Conservation (phyloP, 768 basidiomycete species). For the Kwoniella dendrophila region DNA sequence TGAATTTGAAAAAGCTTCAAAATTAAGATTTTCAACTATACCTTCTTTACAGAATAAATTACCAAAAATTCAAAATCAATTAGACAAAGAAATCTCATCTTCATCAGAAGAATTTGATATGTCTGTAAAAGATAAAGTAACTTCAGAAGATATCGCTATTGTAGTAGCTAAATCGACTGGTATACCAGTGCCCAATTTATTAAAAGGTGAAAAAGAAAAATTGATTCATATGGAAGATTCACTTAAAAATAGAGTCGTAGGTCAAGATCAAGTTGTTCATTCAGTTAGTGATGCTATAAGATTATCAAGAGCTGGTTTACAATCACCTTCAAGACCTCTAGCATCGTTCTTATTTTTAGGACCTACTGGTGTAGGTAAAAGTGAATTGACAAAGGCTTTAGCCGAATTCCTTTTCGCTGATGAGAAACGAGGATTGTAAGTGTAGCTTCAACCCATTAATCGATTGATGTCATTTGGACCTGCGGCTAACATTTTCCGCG, state of each 20-base stretch:
- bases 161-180: conserved; percentile 88
- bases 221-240: conserved; percentile 89
- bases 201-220: conserved; percentile 87
- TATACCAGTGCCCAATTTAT: conserved; percentile 82
- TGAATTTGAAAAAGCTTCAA: conserved; percentile 79
- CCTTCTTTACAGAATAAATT: conserved; percentile 75
- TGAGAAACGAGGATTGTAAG: conserved; percentile 79
- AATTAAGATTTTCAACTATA: conserved; percentile 80
- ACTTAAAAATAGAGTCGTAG: conserved; percentile 74
- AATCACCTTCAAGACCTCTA: conserved; percentile 83
- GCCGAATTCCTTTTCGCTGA: conserved; percentile 88
- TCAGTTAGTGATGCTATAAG: conserved; percentile 88
- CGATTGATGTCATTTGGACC: neutral
- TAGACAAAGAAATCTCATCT: conserved; percentile 61
- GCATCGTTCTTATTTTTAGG: conserved; percentile 82
- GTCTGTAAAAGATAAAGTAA: conserved; percentile 83
- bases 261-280: conserved; percentile 84
- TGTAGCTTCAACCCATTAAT: conserved; percentile 19
- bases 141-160: conserved; percentile 81
- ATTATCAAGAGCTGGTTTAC: conserved; percentile 86
- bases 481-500: neutral
- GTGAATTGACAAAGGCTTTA: conserved; percentile 84
- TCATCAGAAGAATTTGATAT: conserved; percentile 61
- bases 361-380: conserved; percentile 62
- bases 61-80: conserved; percentile 61